Percentiles rank a stretch among this genome's conserved stretches.
Evolutionary conservation across 148 eudicot genomes (phyloP).

Genomic region (Fagopyrum tataricum): DNA sequence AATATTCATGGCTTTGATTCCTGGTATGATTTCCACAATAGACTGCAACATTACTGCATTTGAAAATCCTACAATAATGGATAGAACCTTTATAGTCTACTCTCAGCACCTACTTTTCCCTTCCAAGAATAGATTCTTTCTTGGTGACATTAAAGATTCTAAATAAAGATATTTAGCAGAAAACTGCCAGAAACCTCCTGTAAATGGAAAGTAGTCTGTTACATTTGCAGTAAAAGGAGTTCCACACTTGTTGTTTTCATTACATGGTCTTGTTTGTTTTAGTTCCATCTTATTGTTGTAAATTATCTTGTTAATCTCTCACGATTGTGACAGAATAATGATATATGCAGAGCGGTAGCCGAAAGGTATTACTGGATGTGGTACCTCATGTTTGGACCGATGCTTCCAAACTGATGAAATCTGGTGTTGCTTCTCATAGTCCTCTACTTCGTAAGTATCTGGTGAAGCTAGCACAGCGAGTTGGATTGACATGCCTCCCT

Average conservation of each 20-base stretch:
- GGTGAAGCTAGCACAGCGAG: constrained; percentile 76
- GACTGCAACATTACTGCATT: neutral
- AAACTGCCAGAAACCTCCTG: neutral
- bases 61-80: neutral
- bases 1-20: neutral
- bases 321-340: constrained; percentile 7
- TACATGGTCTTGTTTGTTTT: constrained; percentile 1
- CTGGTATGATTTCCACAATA: neutral
- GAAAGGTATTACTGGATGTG: constrained; percentile 54
- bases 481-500: constrained; percentile 76
- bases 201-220: neutral
- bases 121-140: constrained; percentile 7
- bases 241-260: neutral
- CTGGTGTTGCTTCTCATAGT: constrained; percentile 65
- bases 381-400: constrained; percentile 72
- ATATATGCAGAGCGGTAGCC: constrained; percentile 63
- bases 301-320: constrained; percentile 4
- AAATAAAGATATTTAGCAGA: neutral
- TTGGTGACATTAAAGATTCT: neutral
- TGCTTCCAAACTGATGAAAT: constrained; percentile 62
- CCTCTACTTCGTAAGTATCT: constrained; percentile 91
- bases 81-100: neutral
- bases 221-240: neutral
- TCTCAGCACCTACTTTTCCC: neutral
- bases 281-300: neutral